Evolutionary conservation across 2,329 filamentous ascomycete genomes (phyloP), one percentile per base, ranked within the genome.

Genomic region (Arthroderma sp.): DNA sequence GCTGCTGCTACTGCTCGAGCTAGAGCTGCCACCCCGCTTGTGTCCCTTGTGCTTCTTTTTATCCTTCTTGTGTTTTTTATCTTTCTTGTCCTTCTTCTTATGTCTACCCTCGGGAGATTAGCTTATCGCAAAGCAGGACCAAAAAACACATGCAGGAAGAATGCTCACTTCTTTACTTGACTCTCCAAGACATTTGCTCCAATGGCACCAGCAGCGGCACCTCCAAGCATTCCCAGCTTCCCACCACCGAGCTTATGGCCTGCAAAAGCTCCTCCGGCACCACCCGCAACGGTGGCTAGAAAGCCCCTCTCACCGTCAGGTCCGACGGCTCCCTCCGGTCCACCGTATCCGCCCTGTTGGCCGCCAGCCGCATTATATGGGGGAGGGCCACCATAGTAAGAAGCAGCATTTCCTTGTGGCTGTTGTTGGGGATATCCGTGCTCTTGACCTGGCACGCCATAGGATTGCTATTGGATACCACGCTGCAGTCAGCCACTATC

Each of bases 171-270:
- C 44, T 61, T 59, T 30, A 42, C 42, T n/a, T 47, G 47, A 36
- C 52, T 42, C 8, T 46, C 55, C 22, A 52, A 53, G 37, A 54
- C 48, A 38, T 58, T 59, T 47, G 58, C 54, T 38, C 61, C 60
- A 7, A 56, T 52, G 9, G 58, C 60, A 32, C 62, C 62, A 28
- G 56, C 49, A 32, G 63, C 47, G 15, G 57, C 55, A 36, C 62
- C 62, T 5, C 58, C 62, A 1, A 59, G 49, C 1, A 57, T 60
- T 2, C 57, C 58, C 31, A 65, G 38, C 5, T 54, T 36, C 5
- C 59, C 61, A 9, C 57, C 59, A 3, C 60, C 61, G n/a, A 63
- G 39, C 39, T 63, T 61, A 38, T 62, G 57, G 5, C 60, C 60
- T 2, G 60, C 37, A 40, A 61, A 55, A 1, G 60, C 62, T 40